A percentile compares a stretch with the other conserved stretches of the same genome.
These are phyloP conservation scores for Anastatica hierochuntica DNA, from an alignment of 345 rosid genomes.

Conservation along the genomic window DNA sequence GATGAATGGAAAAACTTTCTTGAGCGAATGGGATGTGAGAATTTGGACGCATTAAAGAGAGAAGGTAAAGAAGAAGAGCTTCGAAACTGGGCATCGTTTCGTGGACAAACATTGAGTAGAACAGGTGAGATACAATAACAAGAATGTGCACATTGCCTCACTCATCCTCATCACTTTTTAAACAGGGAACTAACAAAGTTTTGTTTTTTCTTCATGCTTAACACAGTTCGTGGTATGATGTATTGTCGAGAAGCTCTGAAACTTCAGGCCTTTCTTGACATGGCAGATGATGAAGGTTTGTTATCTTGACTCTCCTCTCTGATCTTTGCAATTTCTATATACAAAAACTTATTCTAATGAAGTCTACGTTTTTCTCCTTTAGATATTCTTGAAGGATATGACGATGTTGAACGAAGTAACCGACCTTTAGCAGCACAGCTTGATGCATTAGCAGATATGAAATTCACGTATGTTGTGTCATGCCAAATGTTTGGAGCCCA, in stretches of 20 bases:
- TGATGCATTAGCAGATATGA: conserved; percentile 81
- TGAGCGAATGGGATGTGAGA: conserved; percentile 69
- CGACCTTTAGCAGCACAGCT: conserved; percentile 48
- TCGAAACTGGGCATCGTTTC: conserved; percentile 88
- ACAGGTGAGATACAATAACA: conserved; percentile 43
- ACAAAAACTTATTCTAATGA: not conserved
- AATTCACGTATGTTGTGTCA: conserved; percentile 73
- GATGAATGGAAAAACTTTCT: conserved; percentile 93
- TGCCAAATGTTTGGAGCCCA: conserved; percentile 82
- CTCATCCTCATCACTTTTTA: not conserved
- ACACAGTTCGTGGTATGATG: conserved; percentile 96
- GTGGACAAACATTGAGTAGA: conserved; percentile 92
- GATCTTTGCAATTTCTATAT: conserved; percentile 4
- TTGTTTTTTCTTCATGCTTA: conserved; percentile 10
- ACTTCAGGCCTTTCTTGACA: conserved; percentile 80
- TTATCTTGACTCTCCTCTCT: conserved; percentile 9
- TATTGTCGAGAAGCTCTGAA: conserved; percentile 82
- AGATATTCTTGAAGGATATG: conserved; percentile 84
- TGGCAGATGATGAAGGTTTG: conserved; percentile 69
- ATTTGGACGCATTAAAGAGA: conserved; percentile 35
- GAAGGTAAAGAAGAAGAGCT: conserved; percentile 51
- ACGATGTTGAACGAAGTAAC: conserved; percentile 55
- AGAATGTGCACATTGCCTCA: not conserved
- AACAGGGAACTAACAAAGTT: not conserved
- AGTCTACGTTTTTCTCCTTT: conserved; percentile 19